Evolutionary conservation across 192 early-diverging fungal species (phyloP), one percentile per base, ranked within the genome.

Genomic region (Chytriomyces confervae): DNA sequence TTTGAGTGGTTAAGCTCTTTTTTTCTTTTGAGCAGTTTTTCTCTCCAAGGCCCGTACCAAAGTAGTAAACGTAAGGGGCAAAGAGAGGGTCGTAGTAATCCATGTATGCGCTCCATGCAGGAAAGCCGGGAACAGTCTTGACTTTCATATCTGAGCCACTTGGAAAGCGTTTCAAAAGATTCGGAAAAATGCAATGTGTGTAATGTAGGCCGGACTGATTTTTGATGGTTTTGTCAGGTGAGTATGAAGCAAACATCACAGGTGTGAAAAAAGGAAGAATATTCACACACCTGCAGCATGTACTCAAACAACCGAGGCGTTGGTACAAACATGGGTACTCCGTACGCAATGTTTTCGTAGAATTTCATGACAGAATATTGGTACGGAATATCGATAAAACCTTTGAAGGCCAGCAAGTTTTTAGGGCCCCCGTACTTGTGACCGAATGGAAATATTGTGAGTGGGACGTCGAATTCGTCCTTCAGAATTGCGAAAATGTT

Each of bases 291-390:
- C 63, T 62, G 27, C 13, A 74, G 24, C 61, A 74, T 61, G 20
- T 74, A 5, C 16, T 63, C 46, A 8, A 77, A 68, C 3, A 77
- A 29, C 18, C 57, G 45, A 7, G 75, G 50, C 20, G 75, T 70
- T 8, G 75, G 75, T 9, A 77, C 43, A 16, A 48, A 57, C 49
- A 47, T 51, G 20, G 57, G 65, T 8, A 77, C 75, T 27, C 69
- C 69, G 48, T 69, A 69, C 13, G 66, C 69, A 61, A 77, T 77
- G 43, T 77, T 77, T 70, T 77, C 75, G 69, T 77, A 77, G 44
- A 77, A 77, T 47, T 77, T 77, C 75, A 77, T 77, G 10, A 69
- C 75, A 46, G 75, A 77, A 36, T 67, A 70, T 53, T 77, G 75
- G 75, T 77, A 77, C 4, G 75, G 75, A n/a, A 77, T 49, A 20